A percentile compares a stretch with the other conserved stretches of the same genome.
These are phyloP conservation scores for Salix suchowensis DNA, from an alignment of 345 rosid genomes.

Conservation along the genomic window DNA sequence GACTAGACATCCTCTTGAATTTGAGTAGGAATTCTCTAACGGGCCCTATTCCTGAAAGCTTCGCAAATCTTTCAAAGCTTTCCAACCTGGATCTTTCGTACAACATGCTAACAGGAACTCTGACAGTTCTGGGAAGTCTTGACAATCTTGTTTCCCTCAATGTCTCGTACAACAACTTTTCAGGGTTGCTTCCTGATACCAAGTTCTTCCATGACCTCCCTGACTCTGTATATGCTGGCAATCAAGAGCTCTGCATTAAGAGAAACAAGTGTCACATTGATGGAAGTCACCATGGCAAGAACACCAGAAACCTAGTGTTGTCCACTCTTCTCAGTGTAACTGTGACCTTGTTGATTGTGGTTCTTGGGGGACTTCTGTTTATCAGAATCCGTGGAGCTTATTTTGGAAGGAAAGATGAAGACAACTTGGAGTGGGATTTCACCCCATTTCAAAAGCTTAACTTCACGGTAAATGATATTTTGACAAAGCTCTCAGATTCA, in stretches of 20 bases:
- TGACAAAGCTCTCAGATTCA: conserved; percentile 45
- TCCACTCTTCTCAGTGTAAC: conserved; percentile 41
- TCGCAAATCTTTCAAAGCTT: conserved; percentile 52
- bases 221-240: conserved; percentile 40
- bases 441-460: conserved; percentile 65
- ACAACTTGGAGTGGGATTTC: conserved; percentile 45
- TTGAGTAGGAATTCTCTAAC: conserved; percentile 57
- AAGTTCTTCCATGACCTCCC: conserved; percentile 56
- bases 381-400: conserved; percentile 32
- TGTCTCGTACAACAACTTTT: conserved; percentile 54
- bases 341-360: conserved; percentile 30
- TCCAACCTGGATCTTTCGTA: conserved; percentile 60
- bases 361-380: conserved; percentile 30
- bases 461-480: conserved; percentile 47
- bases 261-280: conserved; percentile 28
- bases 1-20: conserved; percentile 57
- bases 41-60: conserved; percentile 53
- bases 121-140: conserved; percentile 37
- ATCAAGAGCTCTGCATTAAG: conserved; percentile 47
- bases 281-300: conserved; percentile 19
- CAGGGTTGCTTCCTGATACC: conserved; percentile 55
- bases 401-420: conserved; percentile 22
- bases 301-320: conserved; percentile 30
- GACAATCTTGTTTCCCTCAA: conserved; percentile 62
- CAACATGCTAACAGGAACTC: conserved; percentile 47